A percentile compares a stretch with the other conserved stretches of the same genome.
Conservation (phyloP, 108 stramenopile species). For the Cyclotella atomus region DNA sequence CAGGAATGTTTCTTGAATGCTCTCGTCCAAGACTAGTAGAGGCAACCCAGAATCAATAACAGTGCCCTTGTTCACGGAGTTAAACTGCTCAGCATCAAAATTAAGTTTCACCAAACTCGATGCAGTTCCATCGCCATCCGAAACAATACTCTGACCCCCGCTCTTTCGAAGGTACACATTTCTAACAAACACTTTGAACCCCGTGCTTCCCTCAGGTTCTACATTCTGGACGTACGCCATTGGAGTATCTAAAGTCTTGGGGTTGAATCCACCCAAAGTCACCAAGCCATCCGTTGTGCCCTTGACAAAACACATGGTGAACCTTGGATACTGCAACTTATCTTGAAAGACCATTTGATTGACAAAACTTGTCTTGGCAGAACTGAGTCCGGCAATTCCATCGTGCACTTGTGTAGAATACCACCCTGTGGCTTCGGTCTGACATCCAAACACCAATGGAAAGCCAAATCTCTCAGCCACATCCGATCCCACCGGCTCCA, state of each 20-base stretch:
- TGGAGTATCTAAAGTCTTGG: conserved; percentile 35
- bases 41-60: conserved; percentile 54
- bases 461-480: conserved; percentile 38
- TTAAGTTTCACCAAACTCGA: conserved; percentile 37
- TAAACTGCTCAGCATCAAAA: conserved; percentile 38
- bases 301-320: conserved; percentile 51
- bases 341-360: conserved; percentile 56
- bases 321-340: conserved; percentile 48
- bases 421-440: conserved; percentile 52
- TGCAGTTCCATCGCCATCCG: conserved; percentile 6
- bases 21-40: conserved; percentile 42
- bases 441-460: conserved; percentile 58
- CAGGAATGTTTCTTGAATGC: conserved; percentile 42
- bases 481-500: conserved; percentile 12
- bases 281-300: conserved; percentile 27
- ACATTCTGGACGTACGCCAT: conserved; percentile 55
- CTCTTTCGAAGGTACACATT: conserved; percentile 49
- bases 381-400: conserved; percentile 50
- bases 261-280: conserved; percentile 56
- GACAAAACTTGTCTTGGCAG: conserved; percentile 51
- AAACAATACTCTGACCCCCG: conserved; percentile 41
- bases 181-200: conserved; percentile 50
- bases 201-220: conserved; percentile 18
- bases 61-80: conserved; percentile 43
- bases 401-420: conserved; percentile 52